Percentiles rank a stretch among this genome's conserved stretches.
Evolutionary conservation across 805 yeast species (phyloP).

Genomic region (Wickerhamiella azyma): DNA sequence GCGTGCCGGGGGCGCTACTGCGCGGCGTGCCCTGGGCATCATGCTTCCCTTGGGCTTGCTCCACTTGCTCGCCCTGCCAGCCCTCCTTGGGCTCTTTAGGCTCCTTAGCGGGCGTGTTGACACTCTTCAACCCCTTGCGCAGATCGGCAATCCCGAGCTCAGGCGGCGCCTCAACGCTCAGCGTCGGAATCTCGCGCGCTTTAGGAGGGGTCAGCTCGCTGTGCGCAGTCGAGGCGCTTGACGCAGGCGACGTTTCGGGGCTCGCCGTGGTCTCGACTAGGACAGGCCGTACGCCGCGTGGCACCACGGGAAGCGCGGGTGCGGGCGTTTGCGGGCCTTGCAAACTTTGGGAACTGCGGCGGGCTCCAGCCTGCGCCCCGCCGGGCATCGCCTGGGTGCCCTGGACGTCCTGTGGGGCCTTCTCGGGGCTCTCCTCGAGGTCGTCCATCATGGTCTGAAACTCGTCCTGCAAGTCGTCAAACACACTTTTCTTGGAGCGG

Average conservation of each 20-base stretch:
- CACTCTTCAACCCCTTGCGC: background rate
- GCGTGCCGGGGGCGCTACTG: background rate
- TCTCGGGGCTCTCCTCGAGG: background rate
- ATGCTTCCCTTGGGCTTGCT: too few species aligned
- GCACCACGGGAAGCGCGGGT: background rate
- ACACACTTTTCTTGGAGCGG: background rate
- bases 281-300: background rate
- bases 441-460: background rate
- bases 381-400: too few species aligned
- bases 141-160: background rate
- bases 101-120: background rate
- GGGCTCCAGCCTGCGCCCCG: too few species aligned
- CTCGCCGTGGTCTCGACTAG: background rate
- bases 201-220: background rate
- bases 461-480: constrained; percentile 7
- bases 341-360: too few species aligned
- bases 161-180: background rate
- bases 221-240: background rate
- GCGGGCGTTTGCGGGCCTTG: too few species aligned
- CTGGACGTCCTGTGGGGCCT: too few species aligned
- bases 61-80: too few species aligned
- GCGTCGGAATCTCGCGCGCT: background rate
- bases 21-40: background rate
- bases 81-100: background rate
- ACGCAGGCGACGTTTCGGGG: background rate